Evolutionary conservation across 108 stramenopile genomes (phyloP).

Genomic region (Nitzschia sp.): DNA sequence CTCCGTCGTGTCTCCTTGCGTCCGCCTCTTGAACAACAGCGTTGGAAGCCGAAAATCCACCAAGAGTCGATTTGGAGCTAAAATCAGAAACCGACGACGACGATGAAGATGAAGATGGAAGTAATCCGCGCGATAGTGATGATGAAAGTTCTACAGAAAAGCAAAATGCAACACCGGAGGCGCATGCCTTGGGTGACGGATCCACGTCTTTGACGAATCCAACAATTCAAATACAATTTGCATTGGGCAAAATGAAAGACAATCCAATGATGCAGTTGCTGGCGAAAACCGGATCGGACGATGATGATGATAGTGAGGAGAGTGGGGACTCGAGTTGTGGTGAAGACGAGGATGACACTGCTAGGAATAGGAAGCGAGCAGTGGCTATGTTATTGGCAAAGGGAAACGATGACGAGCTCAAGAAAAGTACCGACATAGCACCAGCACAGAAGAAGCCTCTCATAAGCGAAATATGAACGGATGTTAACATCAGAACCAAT

Average conservation of each 20-base stretch:
- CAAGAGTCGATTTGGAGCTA: background rate
- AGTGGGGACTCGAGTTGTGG: background rate
- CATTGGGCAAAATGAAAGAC: conserved; percentile 19
- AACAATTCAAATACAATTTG: conserved; percentile 37
- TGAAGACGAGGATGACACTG: background rate
- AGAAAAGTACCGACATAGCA: background rate
- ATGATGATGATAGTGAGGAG: conserved; percentile 10
- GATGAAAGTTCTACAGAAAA: background rate
- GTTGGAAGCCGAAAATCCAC: background rate
- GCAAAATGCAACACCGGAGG: background rate
- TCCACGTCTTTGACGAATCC: conserved; percentile 10
- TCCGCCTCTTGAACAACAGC: no score
- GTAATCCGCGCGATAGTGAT: background rate
- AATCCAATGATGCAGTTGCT: conserved; percentile 35
- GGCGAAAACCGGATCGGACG: background rate
- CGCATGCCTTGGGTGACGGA: background rate
- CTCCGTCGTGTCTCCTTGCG: no score
- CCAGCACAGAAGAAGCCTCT: conserved; percentile 13
- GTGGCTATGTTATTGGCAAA: background rate
- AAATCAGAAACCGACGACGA: conserved; percentile 6
- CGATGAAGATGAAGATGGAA: conserved; percentile 13
- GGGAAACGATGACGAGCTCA: background rate
- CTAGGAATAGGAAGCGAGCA: conserved; percentile 18
- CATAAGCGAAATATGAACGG: conserved; percentile 17
- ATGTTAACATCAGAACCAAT: background rate